Evolutionary conservation across 2,329 filamentous ascomycete genomes (phyloP), one percentile per base, ranked within the genome.

Genomic region (Phialophora expanda): DNA sequence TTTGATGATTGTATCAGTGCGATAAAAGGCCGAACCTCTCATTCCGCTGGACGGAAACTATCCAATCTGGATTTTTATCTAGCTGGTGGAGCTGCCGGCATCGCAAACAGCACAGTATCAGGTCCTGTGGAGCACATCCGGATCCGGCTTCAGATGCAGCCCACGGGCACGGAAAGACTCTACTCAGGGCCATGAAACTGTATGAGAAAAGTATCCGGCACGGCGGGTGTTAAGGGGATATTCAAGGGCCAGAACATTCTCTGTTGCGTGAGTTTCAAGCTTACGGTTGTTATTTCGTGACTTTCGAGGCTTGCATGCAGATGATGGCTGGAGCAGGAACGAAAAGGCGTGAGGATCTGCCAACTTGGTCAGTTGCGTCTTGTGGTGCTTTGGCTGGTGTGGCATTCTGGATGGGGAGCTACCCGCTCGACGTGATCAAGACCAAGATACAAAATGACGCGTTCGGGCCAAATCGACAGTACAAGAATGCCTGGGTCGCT

Each of bases 341-440:
- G n/a, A 66, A 61, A 28, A 24, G 24, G 22, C 60, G 61, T 9
- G 26, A 61, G 14, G 53, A 64, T 7, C 32, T 69, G 50, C 17
- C 59, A 7, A 48, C 53, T 6, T 57, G 53, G 54, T 26, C 22
- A 26, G 56, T 56, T 20, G 57, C 56, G 11, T 50, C 66, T 7
- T 66, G 66, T 51, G 64, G 66, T 46, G 66, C 66, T 17, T 44
- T 61, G 32, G 61, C 41, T 3, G 64, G 64, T 17, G 22, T 66
- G 9, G 66, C 59, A 1, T 69, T 66, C 61, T 69, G 66, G 66
- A 24, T 64, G 7, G 66, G 66, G 14, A 69, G 66, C 44, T 69
- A 50, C 53, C 64, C 66, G 14, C 50, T 69, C n/a, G 66, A 69
- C n/a, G 65, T 66, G 12, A 54, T 66, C 24, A 66, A 69, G 57